These are phyloP conservation scores for Aspergillus sp. DNA, from an alignment of 2,329 filamentous ascomycete species.

Conservation along the genomic window DNA sequence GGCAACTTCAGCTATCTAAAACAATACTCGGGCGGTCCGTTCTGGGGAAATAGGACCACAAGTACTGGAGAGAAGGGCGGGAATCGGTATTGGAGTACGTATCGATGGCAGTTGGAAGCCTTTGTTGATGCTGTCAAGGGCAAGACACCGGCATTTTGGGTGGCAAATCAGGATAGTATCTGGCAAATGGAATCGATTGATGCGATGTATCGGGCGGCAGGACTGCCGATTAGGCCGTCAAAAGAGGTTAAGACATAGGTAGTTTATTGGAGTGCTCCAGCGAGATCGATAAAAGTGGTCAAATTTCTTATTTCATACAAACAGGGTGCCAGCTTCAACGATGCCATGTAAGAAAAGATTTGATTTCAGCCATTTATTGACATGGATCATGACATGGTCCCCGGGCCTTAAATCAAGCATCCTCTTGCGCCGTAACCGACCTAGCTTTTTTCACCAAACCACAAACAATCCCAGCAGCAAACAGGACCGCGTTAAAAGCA, in stretches of 20 bases:
- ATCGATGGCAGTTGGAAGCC: slow-evolving; percentile 42
- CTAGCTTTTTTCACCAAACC: slow-evolving; percentile 11
- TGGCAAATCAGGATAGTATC: slow-evolving; percentile 38
- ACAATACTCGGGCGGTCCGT: slow-evolving; percentile 20
- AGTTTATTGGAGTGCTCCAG: neutral
- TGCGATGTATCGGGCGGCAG: slow-evolving; percentile 15
- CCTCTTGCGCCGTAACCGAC: neutral
- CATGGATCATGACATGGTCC: too few species aligned
- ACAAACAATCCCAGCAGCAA: slow-evolving; percentile 35
- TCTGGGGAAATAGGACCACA: slow-evolving; percentile 22
- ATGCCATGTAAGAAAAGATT: too few species aligned
- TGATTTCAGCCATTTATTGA: too few species aligned
- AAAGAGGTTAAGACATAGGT: neutral
- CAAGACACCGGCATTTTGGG: slow-evolving; percentile 25
- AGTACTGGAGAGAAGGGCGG: slow-evolving; percentile 16
- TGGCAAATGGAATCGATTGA: slow-evolving; percentile 32
- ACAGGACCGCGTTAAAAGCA: slow-evolving; percentile 66
- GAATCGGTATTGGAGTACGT: slow-evolving; percentile 38
- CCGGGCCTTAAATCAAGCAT: neutral
- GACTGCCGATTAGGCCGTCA: slow-evolving; percentile 10
- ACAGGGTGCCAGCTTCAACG: too few species aligned
- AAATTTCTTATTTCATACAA: neutral
- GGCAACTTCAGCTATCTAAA: slow-evolving; percentile 15
- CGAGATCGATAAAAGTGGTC: neutral
- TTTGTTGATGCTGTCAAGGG: slow-evolving; percentile 42